Evolutionary conservation across 169 alveolate species (phyloP).

Genomic region (Plasmodium yoelii): DNA sequence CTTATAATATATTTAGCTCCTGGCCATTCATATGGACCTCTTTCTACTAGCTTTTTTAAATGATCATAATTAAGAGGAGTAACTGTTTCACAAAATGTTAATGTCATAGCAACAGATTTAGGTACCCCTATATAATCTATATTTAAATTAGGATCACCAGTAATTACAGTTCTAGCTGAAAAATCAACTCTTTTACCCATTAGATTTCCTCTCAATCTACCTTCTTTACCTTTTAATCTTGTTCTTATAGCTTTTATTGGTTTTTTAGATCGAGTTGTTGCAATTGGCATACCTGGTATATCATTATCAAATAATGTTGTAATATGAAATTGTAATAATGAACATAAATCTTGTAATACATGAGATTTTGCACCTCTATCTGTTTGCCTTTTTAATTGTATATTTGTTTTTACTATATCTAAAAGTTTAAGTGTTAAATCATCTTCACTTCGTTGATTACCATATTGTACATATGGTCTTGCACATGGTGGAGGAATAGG

Average conservation of each 20-base stretch:
- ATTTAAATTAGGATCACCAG: constrained; percentile 99
- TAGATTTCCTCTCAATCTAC: constrained; percentile 98
- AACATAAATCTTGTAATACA: constrained; percentile 93
- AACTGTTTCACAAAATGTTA: constrained; percentile 99
- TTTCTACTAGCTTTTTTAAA: constrained; percentile 92
- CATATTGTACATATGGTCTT: constrained; percentile 97
- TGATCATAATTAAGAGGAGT: constrained; percentile 96
- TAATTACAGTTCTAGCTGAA: constrained; percentile 99
- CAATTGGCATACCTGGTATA: constrained; percentile 96
- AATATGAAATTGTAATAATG: constrained; percentile 95
- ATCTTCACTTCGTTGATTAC: constrained; percentile 97
- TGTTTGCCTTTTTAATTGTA: constrained; percentile 89
- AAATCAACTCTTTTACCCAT: constrained; percentile 99
- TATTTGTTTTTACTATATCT: constrained; percentile 96
- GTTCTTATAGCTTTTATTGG: constrained; percentile 98
- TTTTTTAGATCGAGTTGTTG: constrained; percentile 96
- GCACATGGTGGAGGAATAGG: constrained; percentile 99
- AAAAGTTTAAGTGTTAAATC: constrained; percentile 97
- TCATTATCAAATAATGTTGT: constrained; percentile 98
- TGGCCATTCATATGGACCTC: constrained; percentile 99
- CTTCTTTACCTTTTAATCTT: constrained; percentile 99
- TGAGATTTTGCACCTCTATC: constrained; percentile 93
- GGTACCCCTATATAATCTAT: constrained; percentile 98
- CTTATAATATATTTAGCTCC: constrained; percentile 97
- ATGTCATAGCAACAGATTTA: constrained; percentile 97